Conservation (phyloP, 2,329 filamentous ascomycete species). For the Ilyonectria robusta region DNA sequence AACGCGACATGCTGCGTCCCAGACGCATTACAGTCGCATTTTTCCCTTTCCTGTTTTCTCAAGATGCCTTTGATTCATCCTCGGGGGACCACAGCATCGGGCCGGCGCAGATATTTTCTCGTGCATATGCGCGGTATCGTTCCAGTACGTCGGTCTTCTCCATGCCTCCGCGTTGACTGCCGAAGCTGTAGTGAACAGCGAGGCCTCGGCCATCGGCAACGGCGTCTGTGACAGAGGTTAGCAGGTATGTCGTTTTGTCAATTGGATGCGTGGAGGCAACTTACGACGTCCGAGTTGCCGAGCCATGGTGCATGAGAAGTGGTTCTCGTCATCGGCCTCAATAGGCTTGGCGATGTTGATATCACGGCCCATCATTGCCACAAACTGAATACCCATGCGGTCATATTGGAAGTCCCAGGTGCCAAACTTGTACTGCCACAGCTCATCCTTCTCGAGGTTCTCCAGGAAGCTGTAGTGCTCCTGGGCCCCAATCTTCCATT, state of each 20-base stretch:
- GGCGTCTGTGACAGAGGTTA: slow-evolving; percentile 50
- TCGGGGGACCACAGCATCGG: slow-evolving; percentile 51
- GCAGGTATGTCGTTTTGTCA: not conserved
- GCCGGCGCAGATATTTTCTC: slow-evolving; percentile 62
- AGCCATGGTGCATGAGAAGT: slow-evolving; percentile 58
- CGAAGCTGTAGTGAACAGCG: slow-evolving; percentile 67
- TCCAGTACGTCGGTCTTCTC: slow-evolving; percentile 68
- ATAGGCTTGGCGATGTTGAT: slow-evolving; percentile 64
- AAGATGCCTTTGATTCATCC: slow-evolving; percentile 14
- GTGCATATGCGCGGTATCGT: slow-evolving; percentile 67
- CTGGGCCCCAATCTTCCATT: slow-evolving; percentile 67
- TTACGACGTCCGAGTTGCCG: slow-evolving; percentile 55
- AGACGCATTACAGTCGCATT: too few relatives aligned
- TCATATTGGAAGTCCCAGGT: slow-evolving; percentile 64
- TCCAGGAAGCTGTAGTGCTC: slow-evolving; percentile 64
- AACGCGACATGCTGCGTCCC: not conserved
- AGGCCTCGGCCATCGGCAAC: slow-evolving; percentile 68
- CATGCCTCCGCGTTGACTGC: slow-evolving; percentile 55
- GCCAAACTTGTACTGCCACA: slow-evolving; percentile 64
- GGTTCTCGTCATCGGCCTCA: slow-evolving; percentile 61
- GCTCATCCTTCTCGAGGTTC: slow-evolving; percentile 62
- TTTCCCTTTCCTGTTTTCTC: not conserved
- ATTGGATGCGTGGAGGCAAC: slow-evolving; percentile 1
- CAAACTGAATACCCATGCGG: slow-evolving; percentile 68
- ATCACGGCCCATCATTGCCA: slow-evolving; percentile 67